Conservation (phyloP, 352 stramenopile genomes). For the Phytophthora colocasiae region DNA sequence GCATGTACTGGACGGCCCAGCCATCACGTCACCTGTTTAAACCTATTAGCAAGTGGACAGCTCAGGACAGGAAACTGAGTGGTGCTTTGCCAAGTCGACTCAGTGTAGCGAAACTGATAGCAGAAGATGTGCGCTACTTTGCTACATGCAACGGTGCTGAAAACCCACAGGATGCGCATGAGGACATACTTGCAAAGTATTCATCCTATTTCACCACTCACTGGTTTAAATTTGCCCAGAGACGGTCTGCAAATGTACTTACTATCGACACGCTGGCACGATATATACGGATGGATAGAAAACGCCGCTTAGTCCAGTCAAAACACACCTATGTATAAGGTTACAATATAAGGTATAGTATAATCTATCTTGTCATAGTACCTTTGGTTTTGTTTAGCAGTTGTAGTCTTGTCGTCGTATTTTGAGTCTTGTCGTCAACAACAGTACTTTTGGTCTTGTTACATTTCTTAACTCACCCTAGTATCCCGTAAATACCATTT, state of each 20-base stretch:
- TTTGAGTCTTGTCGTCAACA: too few species aligned
- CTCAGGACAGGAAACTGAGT: too few species aligned
- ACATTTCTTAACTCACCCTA: neutral
- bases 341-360: constrained; percentile 6
- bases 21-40: too few species aligned
- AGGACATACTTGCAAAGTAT: too few species aligned
- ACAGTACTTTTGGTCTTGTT: constrained; percentile 6
- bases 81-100: too few species aligned
- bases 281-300: constrained; percentile 15
- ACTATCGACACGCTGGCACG: too few species aligned
- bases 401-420: constrained; percentile 1
- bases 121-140: constrained; percentile 4
- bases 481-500: neutral
- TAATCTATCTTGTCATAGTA: constrained; percentile 2
- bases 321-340: neutral
- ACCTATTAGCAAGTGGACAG: too few species aligned
- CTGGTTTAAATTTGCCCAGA: neutral
- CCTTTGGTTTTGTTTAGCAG: constrained; percentile 5
- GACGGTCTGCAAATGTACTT: neutral
- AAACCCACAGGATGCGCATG: neutral
- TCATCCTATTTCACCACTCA: constrained; percentile 6
- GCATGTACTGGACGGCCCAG: constrained; percentile 14
- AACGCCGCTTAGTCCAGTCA: constrained; percentile 1
- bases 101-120: too few species aligned
- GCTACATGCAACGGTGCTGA: neutral